Evolutionary conservation across 768 basidiomycete genomes (phyloP).

Genomic region (Pisolithus sp.): DNA sequence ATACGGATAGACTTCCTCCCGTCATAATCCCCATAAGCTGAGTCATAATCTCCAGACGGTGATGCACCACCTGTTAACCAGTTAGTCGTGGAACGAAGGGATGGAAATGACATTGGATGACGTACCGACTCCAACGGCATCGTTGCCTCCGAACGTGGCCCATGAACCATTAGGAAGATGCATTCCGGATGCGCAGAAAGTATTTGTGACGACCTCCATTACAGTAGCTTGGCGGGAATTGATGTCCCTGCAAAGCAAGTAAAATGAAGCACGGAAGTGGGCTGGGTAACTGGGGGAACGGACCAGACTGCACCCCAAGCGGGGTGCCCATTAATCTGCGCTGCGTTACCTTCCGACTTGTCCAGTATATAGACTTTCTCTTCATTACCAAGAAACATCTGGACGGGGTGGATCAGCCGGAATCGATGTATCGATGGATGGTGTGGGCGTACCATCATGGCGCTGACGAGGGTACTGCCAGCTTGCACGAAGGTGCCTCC

Average conservation of each 20-base stretch:
- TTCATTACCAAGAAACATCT: conserved; percentile 78
- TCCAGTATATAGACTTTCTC: conserved; percentile 88
- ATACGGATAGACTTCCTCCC: conserved; percentile 76
- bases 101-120: not conserved
- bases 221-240: conserved; percentile 13
- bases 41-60: conserved; percentile 36
- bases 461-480: conserved; percentile 38
- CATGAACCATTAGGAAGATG: conserved; percentile 75
- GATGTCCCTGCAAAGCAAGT: conserved; percentile 14
- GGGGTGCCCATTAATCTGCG: conserved; percentile 59
- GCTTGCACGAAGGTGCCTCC: conserved; percentile 19
- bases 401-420: conserved; percentile 4
- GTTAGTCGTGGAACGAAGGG: conserved; percentile 21
- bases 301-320: conserved; percentile 72
- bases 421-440: not conserved
- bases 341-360: conserved; percentile 77
- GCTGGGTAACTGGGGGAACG: not conserved
- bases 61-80: conserved; percentile 30
- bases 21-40: conserved; percentile 69
- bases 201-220: conserved; percentile 49
- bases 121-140: conserved; percentile 48
- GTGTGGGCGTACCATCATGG: conserved; percentile 45
- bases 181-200: conserved; percentile 77
- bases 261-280: not conserved
- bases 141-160: conserved; percentile 70